Conservation (phyloP, 2,329 filamentous ascomycete species). For the Reticulascus tulasneorum region DNA sequence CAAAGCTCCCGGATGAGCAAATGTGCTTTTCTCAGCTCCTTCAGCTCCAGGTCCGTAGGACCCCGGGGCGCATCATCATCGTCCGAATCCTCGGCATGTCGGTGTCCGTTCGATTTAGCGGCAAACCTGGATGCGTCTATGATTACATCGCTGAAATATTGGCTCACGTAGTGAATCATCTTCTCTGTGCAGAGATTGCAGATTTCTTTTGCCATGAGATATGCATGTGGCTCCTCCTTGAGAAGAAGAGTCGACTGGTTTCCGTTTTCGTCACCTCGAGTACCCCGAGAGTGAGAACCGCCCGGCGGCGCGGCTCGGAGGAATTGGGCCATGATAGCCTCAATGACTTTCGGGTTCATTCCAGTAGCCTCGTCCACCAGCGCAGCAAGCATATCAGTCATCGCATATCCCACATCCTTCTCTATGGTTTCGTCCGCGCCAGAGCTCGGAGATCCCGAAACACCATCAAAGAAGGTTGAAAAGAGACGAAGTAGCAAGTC, state of each 20-base stretch:
- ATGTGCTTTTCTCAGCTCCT: conserved; percentile 87
- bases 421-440: conserved; percentile 76
- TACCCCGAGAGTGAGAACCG: conserved; percentile 46
- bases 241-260: conserved; percentile 80
- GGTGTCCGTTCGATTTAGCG: conserved; percentile 52
- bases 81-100: conserved; percentile 57
- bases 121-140: conserved; percentile 72
- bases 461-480: conserved; percentile 84
- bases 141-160: conserved; percentile 96
- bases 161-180: conserved; percentile 90
- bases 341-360: conserved; percentile 77
- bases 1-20: conserved; percentile 86
- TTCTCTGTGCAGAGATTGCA: conserved; percentile 88
- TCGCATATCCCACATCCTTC: conserved; percentile 90
- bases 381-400: conserved; percentile 79
- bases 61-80: conserved; percentile 57
- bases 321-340: conserved; percentile 94
- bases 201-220: conserved; percentile 93
- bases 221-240: conserved; percentile 86
- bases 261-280: conserved; percentile 56
- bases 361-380: conserved; percentile 81
- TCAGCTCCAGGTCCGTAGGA: conserved; percentile 77
- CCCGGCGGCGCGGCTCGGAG: conserved; percentile 75
- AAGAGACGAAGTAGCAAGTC: conserved; percentile 78
- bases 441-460: conserved; percentile 72